Percentiles rank a stretch among this genome's conserved stretches.
phyloP scores from a whole-genome alignment of 164 flowering plant species.

The Tinospora cordifolia region DNA sequence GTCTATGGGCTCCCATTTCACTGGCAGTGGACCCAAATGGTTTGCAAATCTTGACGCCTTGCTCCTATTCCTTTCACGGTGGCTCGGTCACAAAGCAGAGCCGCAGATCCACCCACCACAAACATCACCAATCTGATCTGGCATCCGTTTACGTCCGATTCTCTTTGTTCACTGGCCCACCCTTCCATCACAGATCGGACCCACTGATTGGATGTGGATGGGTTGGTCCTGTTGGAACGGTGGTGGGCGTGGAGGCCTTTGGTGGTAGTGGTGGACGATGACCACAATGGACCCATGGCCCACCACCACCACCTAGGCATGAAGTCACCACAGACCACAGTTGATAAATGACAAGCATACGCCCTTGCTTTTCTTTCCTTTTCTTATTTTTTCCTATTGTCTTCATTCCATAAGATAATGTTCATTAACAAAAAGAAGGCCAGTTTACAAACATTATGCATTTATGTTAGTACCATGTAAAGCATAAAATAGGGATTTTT shows the following conservation, averaged over 20 bases:
- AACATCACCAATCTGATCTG: neutral
- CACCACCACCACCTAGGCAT: neutral
- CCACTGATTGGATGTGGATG: constrained; percentile 2
- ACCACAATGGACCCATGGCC: neutral
- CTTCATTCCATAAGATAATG: no score
- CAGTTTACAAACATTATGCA: no score
- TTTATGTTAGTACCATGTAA: no score
- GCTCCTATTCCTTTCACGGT: no score
- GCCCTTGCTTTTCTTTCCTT: neutral
- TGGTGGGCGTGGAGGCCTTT: neutral
- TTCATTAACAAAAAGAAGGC: no score
- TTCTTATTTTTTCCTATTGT: neutral
- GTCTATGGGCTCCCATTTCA: neutral
- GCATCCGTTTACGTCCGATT: neutral
- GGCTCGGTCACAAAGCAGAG: no score
- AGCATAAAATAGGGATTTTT: no score
- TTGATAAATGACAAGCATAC: neutral
- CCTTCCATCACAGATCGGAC: neutral
- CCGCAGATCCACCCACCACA: neutral
- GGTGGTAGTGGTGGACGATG: neutral
- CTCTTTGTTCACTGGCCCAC: neutral
- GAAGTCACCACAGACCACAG: neutral
- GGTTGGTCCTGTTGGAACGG: neutral
- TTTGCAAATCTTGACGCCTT: neutral
- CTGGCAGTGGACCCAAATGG: neutral